These are phyloP conservation scores for Brassica incana DNA, from an alignment of 345 rosid species.

Conservation along the genomic window DNA sequence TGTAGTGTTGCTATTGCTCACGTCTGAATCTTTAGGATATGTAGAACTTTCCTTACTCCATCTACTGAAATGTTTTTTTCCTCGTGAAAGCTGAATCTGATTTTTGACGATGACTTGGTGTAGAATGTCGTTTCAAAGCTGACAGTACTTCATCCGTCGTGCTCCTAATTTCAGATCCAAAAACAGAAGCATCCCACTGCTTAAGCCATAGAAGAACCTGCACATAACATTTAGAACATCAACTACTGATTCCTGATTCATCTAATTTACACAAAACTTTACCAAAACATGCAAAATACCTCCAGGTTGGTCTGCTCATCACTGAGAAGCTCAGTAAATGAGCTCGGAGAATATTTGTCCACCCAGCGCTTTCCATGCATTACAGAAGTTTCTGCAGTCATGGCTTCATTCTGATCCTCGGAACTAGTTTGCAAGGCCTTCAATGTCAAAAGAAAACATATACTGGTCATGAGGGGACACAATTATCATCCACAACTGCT, in stretches of 20 bases:
- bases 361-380: slow-evolving; percentile 82
- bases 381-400: slow-evolving; percentile 48
- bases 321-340: slow-evolving; percentile 95
- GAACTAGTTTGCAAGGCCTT: slow-evolving; percentile 78
- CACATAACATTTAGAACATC: slow-evolving; percentile 22
- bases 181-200: slow-evolving; percentile 98
- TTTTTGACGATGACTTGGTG: slow-evolving; percentile 57
- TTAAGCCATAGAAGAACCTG: slow-evolving; percentile 95
- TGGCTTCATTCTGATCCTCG: slow-evolving; percentile 45
- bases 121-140: slow-evolving; percentile 82
- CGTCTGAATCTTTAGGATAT: slow-evolving; percentile 40
- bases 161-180: slow-evolving; percentile 90
- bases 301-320: slow-evolving; percentile 97
- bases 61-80: slow-evolving; percentile 48
- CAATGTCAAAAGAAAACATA: slow-evolving; percentile 30
- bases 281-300: slow-evolving; percentile 46
- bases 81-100: slow-evolving; percentile 48
- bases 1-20: slow-evolving; percentile 42
- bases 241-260: slow-evolving; percentile 12
- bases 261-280: not conserved
- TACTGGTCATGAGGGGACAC: not conserved
- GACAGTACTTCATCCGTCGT: slow-evolving; percentile 86
- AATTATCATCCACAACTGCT: not conserved
- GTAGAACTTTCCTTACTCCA: slow-evolving; percentile 52
- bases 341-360: slow-evolving; percentile 87